Evolutionary conservation across 495 filamentous ascomycete species (phyloP).

Genomic region (Neurospora pannonica): DNA sequence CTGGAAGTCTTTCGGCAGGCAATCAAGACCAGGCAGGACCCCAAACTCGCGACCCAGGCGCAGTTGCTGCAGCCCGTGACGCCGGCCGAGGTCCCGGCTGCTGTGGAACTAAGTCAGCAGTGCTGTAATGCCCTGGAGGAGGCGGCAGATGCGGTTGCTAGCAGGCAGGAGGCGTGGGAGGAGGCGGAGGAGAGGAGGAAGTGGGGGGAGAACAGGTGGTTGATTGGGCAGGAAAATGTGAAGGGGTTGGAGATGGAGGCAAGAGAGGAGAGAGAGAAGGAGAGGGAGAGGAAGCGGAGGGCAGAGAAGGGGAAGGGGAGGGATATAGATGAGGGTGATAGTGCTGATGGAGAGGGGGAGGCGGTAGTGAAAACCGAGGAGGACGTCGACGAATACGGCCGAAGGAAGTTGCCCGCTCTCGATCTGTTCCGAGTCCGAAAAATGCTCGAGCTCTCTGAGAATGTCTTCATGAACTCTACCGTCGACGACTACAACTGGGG

Average conservation of each 20-base stretch:
- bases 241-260: not conserved
- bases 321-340: not conserved
- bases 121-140: slow-evolving; percentile 57
- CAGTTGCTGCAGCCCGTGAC: slow-evolving; percentile 8
- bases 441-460: slow-evolving; percentile 57
- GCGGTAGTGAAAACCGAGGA: slow-evolving; percentile 12
- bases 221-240: not conserved
- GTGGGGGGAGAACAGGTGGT: slow-evolving; percentile 27
- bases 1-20: slow-evolving; percentile 48
- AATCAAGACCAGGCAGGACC: not conserved
- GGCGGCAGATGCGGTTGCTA: slow-evolving; percentile 51
- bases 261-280: not conserved
- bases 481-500: slow-evolving; percentile 59
- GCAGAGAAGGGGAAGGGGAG: slow-evolving; percentile 6
- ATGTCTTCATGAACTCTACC: slow-evolving; percentile 70
- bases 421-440: slow-evolving; percentile 47
- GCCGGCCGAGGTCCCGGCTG: slow-evolving; percentile 53
- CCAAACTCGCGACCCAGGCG: not conserved
- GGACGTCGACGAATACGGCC: slow-evolving; percentile 18
- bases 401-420: slow-evolving; percentile 33
- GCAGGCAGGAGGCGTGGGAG: slow-evolving; percentile 49
- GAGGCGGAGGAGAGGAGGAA: slow-evolving; percentile 41
- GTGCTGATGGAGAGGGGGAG: slow-evolving; percentile 8
- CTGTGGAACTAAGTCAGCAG: slow-evolving; percentile 59
- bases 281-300: slow-evolving; percentile 24